Base-by-base conservation (phyloP, 2,329 filamentous ascomycete species). In the Penicillium concentricum region DNA sequence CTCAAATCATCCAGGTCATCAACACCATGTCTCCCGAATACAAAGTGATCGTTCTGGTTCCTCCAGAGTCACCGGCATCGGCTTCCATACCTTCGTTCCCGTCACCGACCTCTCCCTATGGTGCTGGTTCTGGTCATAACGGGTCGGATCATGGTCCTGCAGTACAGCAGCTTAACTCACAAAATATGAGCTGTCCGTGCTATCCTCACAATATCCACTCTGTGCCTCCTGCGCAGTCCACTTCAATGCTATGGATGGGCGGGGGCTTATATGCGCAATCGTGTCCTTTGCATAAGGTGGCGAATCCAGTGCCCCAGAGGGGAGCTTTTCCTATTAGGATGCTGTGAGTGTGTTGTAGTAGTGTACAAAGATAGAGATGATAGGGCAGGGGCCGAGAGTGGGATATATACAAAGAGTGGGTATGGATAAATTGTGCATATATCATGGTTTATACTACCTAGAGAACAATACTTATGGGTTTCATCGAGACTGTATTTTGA, bases 11-110 rank as follows among this genome's bases (percentile, higher is more conserved):
- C 7, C 57, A 61, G 26, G 50, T 54, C 6, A 48, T 66, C 10
- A 60, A 56, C 24, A 58, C 35, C 24, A 41, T 56, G 34, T 60
- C 55, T 2, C 58, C 61, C 1, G 56, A 62, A 28, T 61, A 59
- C 3, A 62, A 59, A 13, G 62, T 65, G 6, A 64, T 66, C 13
- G 60, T 65, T 4, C 41, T 66, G 8, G 57, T 64, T 9, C 53
- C 61, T 3, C 49, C 61, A 16, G 53, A 61, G 13, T 56, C 54
- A 2, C 12, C 44, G 0, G 51, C 39, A 3, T 42, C 50, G 2
- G 28, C 37, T 6, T 28, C 37, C 3, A 30, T 44, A 2, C 20
- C 32, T 18, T 39, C 56, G 4, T 28, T 53, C 16, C 16, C 41
- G 5, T 18, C 57, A 6, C 26, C 55, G 13, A 18, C 16, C 2